Base-by-base conservation (phyloP, 176 grass and related monocot species). In the Saccharum spontaneum region DNA sequence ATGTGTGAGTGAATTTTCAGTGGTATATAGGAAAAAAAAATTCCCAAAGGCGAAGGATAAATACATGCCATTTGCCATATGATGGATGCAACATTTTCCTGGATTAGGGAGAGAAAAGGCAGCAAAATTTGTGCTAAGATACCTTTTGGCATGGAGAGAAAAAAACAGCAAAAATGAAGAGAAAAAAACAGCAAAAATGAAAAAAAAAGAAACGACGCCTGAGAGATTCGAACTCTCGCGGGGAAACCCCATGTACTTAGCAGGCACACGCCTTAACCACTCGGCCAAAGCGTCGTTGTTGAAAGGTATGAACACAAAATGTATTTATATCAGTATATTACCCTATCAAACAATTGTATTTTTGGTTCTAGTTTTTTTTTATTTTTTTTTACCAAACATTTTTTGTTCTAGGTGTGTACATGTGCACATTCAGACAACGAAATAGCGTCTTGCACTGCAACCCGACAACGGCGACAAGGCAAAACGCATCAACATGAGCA, bases 211-310 rank as follows among this genome's bases (percentile, higher is more conserved):
- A 3, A 7, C 94, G 89, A 90, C 96, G 91, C 93, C 93, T 98
- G 97, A 98, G 97, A 98, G 97, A 98, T 98, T 98, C 91, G 97
- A 98, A 98, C 97, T 95, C 93, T 95, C 93, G 97, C 94, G 93
- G 97, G 97, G 91, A 96, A 80, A 96, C 94, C 97, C 91, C 93
- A 99, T 99, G 94, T 99, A 99, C 97, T 96, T 96, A 92, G 97
- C 93, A 99, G 93, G 94, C 97, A 96, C 93, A 96, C 97, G 94
- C 97, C 97, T 94, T 96, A 99, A 99, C 93, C 97, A 99, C 97
- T 98, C 97, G 93, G 96, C 96, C 93, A 98, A 98, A 98, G 93
- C 94, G 91, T 89, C 92, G 2, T 31, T 38, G 13, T 45, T 90
- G 20, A 1, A 1, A 0, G 0, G 0, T 0, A 0, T 0, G 0